phyloP scores from a whole-genome alignment of 1,139 yeast species.

The Scheffersomyces titani region DNA sequence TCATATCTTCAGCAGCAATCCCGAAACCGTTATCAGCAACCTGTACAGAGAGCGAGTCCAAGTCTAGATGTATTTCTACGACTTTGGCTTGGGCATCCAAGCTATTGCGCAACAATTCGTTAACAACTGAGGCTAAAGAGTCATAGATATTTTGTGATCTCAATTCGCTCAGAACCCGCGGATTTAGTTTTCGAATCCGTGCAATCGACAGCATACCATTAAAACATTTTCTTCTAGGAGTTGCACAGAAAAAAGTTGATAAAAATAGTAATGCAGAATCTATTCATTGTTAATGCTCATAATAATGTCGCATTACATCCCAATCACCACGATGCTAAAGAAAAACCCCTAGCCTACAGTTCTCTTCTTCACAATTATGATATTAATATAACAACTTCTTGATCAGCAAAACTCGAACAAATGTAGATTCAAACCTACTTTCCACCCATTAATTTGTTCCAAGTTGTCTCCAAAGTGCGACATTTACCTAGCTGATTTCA shows the following conservation, averaged over 20 bases:
- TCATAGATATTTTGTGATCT: conserved; percentile 4
- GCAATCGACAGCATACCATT: neutral
- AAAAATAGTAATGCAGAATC: neutral
- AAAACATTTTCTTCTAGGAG: neutral
- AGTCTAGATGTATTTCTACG: conserved; percentile 66
- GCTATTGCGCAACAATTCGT: conserved; percentile 78
- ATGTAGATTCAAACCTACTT: too few species aligned
- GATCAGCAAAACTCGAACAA: too few species aligned
- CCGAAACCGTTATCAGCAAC: conserved; percentile 83
- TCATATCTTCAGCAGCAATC: conserved; percentile 57
- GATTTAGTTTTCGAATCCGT: neutral
- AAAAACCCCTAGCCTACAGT: neutral
- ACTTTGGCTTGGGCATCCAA: conserved; percentile 70
- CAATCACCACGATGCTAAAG: neutral
- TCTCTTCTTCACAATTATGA: neutral
- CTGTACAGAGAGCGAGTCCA: conserved; percentile 57
- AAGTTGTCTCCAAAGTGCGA: too few species aligned
- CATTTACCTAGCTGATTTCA: too few species aligned
- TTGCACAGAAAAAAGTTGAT: neutral
- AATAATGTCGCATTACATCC: neutral
- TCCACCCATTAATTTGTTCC: too few species aligned
- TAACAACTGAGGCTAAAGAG: conserved; percentile 44
- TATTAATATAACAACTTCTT: neutral
- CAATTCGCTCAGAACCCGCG: neutral
- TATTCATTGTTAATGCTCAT: neutral